phyloP scores from a whole-genome alignment of 1,139 yeast genomes.

The Yamadazyma dendronema region DNA sequence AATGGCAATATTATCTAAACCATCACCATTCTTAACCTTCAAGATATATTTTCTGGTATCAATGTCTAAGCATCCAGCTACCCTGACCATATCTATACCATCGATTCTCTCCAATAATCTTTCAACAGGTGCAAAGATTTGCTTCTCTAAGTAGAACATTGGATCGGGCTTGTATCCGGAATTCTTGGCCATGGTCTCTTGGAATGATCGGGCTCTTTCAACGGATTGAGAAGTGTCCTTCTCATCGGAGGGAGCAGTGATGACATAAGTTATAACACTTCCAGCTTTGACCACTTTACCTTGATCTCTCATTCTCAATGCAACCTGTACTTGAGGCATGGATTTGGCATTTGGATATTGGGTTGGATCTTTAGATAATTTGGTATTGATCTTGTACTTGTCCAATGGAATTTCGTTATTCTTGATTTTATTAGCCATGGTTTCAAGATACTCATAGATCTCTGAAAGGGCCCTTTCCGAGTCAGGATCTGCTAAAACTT shows the following conservation, averaged over 20 bases:
- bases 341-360: constrained; percentile 74
- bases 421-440: constrained; percentile 56
- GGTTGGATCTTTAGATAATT: constrained; percentile 70
- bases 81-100: constrained; percentile 77
- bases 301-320: constrained; percentile 68
- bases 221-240: constrained; percentile 49
- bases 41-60: constrained; percentile 65
- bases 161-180: constrained; percentile 67
- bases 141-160: constrained; percentile 79
- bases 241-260: constrained; percentile 46
- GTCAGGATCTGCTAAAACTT: constrained; percentile 70
- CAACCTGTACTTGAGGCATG: constrained; percentile 95
- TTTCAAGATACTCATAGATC: constrained; percentile 71
- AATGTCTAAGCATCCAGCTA: constrained; percentile 76
- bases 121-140: constrained; percentile 87
- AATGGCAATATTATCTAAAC: constrained; percentile 49
- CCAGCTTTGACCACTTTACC: constrained; percentile 90
- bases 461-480: constrained; percentile 75
- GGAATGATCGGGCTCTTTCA: constrained; percentile 76
- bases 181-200: constrained; percentile 59
- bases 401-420: constrained; percentile 60
- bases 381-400: constrained; percentile 72
- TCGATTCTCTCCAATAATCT: constrained; percentile 83
- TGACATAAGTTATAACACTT: constrained; percentile 83
- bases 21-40: constrained; percentile 40